Evolutionary conservation across 2,329 filamentous ascomycete species (phyloP).

Genomic region (Chrysoporthe cubensis): DNA sequence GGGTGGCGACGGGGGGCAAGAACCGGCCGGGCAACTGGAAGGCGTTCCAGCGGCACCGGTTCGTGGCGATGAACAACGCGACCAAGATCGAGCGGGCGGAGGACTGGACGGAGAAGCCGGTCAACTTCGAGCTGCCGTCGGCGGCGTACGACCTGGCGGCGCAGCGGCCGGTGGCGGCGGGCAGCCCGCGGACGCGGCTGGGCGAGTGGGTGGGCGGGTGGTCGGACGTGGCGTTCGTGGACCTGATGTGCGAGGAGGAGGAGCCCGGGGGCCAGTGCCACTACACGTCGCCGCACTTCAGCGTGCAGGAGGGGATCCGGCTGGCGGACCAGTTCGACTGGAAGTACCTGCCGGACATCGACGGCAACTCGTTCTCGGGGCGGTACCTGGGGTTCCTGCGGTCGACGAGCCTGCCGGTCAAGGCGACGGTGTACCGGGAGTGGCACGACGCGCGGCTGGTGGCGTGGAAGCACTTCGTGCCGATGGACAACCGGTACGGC

Average conservation of each 20-base stretch:
- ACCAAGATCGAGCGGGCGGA: constrained; percentile 60
- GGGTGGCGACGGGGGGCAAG: constrained; percentile 67
- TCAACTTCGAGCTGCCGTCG: constrained; percentile 59
- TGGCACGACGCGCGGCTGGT: constrained; percentile 79
- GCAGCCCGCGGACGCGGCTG: constrained; percentile 37
- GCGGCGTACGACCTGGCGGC: constrained; percentile 52
- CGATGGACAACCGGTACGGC: constrained; percentile 74
- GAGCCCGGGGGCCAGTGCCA: constrained; percentile 45
- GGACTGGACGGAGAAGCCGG: constrained; percentile 42
- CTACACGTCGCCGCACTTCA: constrained; percentile 54
- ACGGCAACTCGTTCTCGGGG: constrained; percentile 74
- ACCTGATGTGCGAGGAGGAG: constrained; percentile 54
- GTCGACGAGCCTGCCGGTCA: constrained; percentile 73
- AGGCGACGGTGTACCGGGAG: constrained; percentile 77
- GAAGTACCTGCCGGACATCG: constrained; percentile 77
- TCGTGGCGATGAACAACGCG: constrained; percentile 73
- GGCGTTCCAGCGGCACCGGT: constrained; percentile 75
- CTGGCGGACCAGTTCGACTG: constrained; percentile 59
- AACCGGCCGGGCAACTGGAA: constrained; percentile 68
- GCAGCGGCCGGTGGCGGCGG: constrained; percentile 40
- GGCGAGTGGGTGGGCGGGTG: constrained; percentile 54
- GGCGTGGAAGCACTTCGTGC: constrained; percentile 81
- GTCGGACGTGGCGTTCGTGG: constrained; percentile 57
- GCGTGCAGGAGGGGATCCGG: constrained; percentile 43
- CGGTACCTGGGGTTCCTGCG: constrained; percentile 71